These are phyloP conservation scores for Zymoseptoria tritici DNA, from an alignment of 2,329 filamentous ascomycete species.

Conservation along the genomic window DNA sequence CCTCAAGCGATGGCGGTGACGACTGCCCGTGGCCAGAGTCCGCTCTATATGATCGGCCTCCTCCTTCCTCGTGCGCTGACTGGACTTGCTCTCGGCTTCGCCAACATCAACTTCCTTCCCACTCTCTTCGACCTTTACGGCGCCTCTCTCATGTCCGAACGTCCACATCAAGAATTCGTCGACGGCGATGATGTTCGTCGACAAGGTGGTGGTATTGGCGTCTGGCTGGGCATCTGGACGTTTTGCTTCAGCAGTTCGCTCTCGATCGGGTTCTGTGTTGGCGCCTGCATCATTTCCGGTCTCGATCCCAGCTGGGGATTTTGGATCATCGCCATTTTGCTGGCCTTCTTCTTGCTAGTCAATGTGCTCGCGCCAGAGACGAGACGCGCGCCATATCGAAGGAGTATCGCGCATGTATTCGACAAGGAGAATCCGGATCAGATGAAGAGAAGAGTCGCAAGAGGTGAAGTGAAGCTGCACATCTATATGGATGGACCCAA, in stretches of 20 bases:
- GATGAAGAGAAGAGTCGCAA: constrained; percentile 51
- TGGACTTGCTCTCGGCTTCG: constrained; percentile 63
- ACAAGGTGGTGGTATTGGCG: constrained; percentile 68
- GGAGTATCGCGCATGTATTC: constrained; percentile 58
- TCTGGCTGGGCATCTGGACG: constrained; percentile 73
- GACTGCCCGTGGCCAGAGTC: constrained; percentile 47
- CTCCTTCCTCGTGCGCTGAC: constrained; percentile 58
- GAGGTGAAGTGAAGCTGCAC: constrained; percentile 71
- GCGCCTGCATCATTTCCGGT: constrained; percentile 59
- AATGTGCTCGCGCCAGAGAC: constrained; percentile 68
- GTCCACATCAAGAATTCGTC: constrained; percentile 65
- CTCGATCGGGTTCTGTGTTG: constrained; percentile 63
- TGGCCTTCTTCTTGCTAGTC: constrained; percentile 57
- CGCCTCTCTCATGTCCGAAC: constrained; percentile 63
- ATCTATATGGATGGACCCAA: constrained; percentile 62
- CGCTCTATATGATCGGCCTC: constrained; percentile 53
- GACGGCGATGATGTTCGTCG: constrained; percentile 61
- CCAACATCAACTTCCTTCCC: constrained; percentile 68
- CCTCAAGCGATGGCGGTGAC: constrained; percentile 64
- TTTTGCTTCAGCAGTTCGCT: constrained; percentile 70
- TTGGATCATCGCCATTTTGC: constrained; percentile 62
- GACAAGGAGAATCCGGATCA: constrained; percentile 36
- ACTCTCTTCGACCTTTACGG: constrained; percentile 69
- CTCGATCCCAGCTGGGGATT: constrained; percentile 66
- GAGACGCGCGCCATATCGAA: constrained; percentile 59